These are phyloP conservation scores for Haplosporangium sp. DNA, from an alignment of 371 early-diverging fungal genomes.

Conservation along the genomic window DNA sequence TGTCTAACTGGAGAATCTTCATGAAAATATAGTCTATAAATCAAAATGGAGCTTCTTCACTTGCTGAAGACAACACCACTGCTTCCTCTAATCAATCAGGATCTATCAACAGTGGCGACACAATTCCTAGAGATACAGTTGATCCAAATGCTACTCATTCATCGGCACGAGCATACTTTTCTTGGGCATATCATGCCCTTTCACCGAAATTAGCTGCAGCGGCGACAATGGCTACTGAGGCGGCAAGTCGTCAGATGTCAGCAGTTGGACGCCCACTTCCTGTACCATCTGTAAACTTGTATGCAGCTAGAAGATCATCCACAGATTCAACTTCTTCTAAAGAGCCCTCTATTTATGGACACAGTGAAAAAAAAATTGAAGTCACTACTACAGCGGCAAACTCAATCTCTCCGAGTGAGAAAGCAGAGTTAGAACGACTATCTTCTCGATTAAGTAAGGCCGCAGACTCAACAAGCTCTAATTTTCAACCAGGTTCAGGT, in stretches of 20 bases:
- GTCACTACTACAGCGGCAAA: slow-evolving; percentile 8
- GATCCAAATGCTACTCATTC: neutral
- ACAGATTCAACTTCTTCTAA: slow-evolving; percentile 27
- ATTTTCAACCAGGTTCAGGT: neutral
- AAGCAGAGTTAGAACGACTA: slow-evolving; percentile 22
- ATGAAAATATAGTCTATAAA: slow-evolving; percentile 15
- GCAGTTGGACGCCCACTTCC: slow-evolving; percentile 32
- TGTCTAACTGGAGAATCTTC: neutral
- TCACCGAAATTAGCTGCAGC: slow-evolving; percentile 45
- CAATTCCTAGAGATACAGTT: neutral
- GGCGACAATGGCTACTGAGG: slow-evolving; percentile 43
- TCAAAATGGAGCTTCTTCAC: slow-evolving; percentile 13
- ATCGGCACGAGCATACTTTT: slow-evolving; percentile 13
- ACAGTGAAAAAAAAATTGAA: slow-evolving; percentile 16
- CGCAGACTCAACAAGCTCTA: slow-evolving; percentile 18
- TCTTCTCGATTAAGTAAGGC: slow-evolving; percentile 30
- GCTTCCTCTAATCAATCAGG: slow-evolving; percentile 1
- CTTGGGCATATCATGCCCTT: slow-evolving; percentile 38
- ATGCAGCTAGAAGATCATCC: slow-evolving; percentile 9
- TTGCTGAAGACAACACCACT: neutral
- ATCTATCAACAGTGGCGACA: neutral
- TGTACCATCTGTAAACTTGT: slow-evolving; percentile 34
- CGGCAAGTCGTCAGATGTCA: slow-evolving; percentile 21
- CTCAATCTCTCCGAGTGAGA: slow-evolving; percentile 11
- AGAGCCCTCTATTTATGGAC: slow-evolving; percentile 5